Base-by-base conservation (phyloP, 257 asterid genomes). In the Solanum sejunctum region DNA sequence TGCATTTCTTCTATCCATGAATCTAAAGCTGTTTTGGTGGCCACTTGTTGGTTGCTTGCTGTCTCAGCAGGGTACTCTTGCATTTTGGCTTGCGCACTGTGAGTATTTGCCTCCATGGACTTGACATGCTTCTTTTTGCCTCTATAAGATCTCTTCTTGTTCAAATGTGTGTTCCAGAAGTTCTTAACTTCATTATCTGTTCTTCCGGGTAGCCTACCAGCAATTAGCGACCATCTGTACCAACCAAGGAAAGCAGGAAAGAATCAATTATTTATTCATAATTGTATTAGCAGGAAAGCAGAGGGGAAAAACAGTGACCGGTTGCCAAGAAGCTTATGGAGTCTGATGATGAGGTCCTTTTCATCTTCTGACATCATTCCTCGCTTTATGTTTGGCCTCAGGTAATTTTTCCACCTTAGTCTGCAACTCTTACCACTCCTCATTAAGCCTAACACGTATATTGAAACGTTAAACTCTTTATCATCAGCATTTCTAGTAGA, bases 151-250 rank as follows among this genome's bases (percentile, higher is more conserved):
- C 84, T 86, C 91, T 90, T 92, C 88, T 86, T 91, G 89, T 87
- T 90, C 93, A 92, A 89, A 90, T 92, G 93, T 54, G 95, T 92
- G 87, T 92, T 92, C 94, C 94, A 92, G 61, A 90, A 92, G 84
- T 92, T 92, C 57, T 89, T 92, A 3, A 90, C 93, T 83, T 92
- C 95, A 63, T 92, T 92, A 83, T 92, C 95, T 6, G 95, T 92
- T 80, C 95, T 91, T 1, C 95, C 95, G 0, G 95, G 95, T 7
- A 92, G 91, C 79, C 93, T 83, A 5, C 94, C 94, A 12, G 94
- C 94, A 43, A 92, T 92, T 86, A 92, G 84, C 28, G 94, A 89
- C 94, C 94, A 92, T 45, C 94, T 92, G 82, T 36, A 8, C 20
- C 18, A 10, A 7, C 4, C 12, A 47, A 69, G 17, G 57, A 70